Base-by-base conservation (phyloP, 805 yeast genomes). In the Blastobotrys chiropterorum region DNA sequence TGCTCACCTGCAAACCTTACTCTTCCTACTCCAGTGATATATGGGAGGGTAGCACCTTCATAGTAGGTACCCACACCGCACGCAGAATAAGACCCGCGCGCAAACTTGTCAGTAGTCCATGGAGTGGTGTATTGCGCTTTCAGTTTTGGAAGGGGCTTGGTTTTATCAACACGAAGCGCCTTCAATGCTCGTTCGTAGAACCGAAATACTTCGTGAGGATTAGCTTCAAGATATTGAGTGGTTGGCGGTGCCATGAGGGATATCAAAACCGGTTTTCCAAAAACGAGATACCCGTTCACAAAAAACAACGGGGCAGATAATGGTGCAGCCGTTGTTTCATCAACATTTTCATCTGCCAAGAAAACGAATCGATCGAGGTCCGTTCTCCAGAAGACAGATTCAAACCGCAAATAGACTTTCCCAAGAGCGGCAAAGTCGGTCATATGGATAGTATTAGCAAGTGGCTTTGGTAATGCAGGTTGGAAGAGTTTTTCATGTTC, bases 1-100 rank as follows among this genome's bases (percentile, higher is more conserved):
- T 90, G 96, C 63, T 90, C 97, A 5, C 97, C 97, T 0, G 96
- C 96, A 72, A 90, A 90, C 3, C 34, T 20, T 15, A 42, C 31
- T 3, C 45, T n/a, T 8, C 34, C 45, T 14, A 8, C 19, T 21
- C 45, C 45, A 7, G 8, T 21, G 34, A 42, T 20, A 13, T 17
- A 42, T 4, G 45, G 45, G 34, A 26, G 34, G 5, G 34, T 26
- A 5, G 34, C 34, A 6, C 34, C 46, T 44, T 26, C 46, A 13
- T 16, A 20, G 38, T 44, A 6, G 11, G 17, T 77, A 83, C 81
- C 82, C 0, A 86, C 80, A 40, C 69, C 64, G 47, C 87, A 76
- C 0, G 90, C 90, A 8, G 87, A 76, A 65, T 89, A 90, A 1
- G 95, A 81, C 2, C 96, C 95, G 49, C 83, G 67, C 15, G 84